Evolutionary conservation across 305 asterid species (phyloP), one percentile per base, ranked within the genome.

Genomic region (Nicotiana rustica): DNA sequence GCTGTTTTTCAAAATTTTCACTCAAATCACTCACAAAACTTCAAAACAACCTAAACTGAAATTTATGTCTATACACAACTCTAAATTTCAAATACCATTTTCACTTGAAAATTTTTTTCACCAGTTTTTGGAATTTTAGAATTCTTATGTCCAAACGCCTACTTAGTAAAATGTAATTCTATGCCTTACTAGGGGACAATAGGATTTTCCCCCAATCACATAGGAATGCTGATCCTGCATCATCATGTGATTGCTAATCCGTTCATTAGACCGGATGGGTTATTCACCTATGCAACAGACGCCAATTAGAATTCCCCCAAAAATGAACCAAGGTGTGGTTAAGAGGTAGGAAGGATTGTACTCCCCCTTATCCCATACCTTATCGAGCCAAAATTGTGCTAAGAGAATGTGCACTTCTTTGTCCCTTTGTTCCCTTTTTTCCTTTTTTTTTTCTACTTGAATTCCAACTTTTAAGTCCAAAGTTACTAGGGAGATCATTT

Each of bases 131-230:
- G 29, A 25, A 25, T 25, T 25, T 25, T 25, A 25, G 29, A 25
- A 25, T 25, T 25, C 29, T 25, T 25, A 25, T 25, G 29, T 25
- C 29, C 29, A 25, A 25, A 25, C 29, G 29, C 29, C 29, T 25
- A 25, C 29, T 25, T 25, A 25, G 29, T 25, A 25, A 25, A 25
- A 35, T 4, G 17, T 47, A 15, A 67, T 3, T 35, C n/a, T 35
- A 47, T 67, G 75, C 36, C 15, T 31, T 8, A 33, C 6, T 35
- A 38, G 4, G 75, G 75, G 21, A 33, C 49, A 14, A 17, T 35
- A 67, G 49, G 75, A 67, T 35, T 66, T 15, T 66, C 47, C 47
- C 33, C 21, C 71, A 66, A 67, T 66, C 71, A 41, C 71, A 66
- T 31, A 41, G 19, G 47, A 66, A 66, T 66, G 21, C 71, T 31